Evolutionary conservation across 1,139 yeast genomes (phyloP).

Genomic region (Scheffersomyces cryptocercus): DNA sequence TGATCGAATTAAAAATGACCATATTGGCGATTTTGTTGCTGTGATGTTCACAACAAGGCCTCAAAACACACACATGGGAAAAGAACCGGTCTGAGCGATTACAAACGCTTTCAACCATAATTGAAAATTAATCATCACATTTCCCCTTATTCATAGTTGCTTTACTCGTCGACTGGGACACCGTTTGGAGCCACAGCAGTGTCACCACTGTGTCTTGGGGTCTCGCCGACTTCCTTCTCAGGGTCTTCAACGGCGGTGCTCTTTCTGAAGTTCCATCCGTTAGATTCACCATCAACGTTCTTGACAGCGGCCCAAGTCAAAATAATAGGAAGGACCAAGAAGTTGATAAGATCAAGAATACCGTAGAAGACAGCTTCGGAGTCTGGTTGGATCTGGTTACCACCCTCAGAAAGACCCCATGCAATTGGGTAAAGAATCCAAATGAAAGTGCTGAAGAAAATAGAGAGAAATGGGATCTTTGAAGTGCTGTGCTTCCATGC

Average conservation of each 20-base stretch:
- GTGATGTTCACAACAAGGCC: no score
- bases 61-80: no score
- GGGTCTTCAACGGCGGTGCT: conserved; percentile 1
- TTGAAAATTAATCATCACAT: no score
- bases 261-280: conserved; percentile 11
- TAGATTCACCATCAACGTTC: conserved; percentile 32
- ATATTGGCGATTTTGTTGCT: no score
- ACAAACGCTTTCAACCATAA: no score
- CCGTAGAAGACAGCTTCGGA: conserved; percentile 68
- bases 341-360: conserved; percentile 52
- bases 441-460: conserved; percentile 33
- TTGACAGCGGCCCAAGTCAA: conserved; percentile 34
- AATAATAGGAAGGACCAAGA: conserved; percentile 42
- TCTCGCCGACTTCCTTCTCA: conserved; percentile 25
- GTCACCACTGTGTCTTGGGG: conserved; percentile 20
- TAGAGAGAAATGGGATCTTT: conserved; percentile 21
- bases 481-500: conserved; percentile 7
- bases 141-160: no score
- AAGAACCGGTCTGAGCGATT: no score
- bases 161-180: no score
- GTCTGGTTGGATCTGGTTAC: conserved; percentile 63
- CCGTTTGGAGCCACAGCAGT: conserved; percentile 13
- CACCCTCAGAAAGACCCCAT: conserved; percentile 71
- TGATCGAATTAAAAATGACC: no score
- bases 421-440: conserved; percentile 55